These are phyloP conservation scores for Vitis hybrid DNA, from an alignment of 177 flowering plant genomes.

Conservation along the genomic window DNA sequence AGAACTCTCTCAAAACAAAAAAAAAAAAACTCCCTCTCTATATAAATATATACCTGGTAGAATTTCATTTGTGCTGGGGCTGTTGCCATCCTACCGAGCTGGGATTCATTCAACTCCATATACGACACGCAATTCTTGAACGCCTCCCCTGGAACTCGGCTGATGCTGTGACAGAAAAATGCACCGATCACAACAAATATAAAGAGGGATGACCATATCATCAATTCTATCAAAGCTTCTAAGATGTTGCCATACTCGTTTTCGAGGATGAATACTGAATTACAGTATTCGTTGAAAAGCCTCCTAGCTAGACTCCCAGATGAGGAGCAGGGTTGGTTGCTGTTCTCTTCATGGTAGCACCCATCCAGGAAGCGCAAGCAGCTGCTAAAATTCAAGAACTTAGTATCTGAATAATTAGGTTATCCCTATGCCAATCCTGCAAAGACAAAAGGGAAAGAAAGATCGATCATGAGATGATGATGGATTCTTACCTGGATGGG, in stretches of 20 bases:
- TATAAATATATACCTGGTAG: constrained; percentile 50
- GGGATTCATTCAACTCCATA: constrained; percentile 40
- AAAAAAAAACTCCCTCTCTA: not conserved
- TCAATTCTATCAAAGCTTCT: too few relatives aligned
- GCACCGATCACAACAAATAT: not conserved
- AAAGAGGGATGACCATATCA: not conserved
- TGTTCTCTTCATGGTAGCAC: constrained; percentile 32
- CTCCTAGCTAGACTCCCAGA: constrained; percentile 29
- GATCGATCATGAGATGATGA: not conserved
- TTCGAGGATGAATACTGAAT: constrained; percentile 19
- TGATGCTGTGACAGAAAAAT: constrained; percentile 7
- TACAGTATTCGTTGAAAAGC: constrained; percentile 46
- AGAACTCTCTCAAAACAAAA: not conserved
- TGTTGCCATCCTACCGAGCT: constrained; percentile 42
- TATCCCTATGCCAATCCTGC: not conserved
- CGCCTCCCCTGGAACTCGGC: constrained; percentile 68
- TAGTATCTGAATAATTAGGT: not conserved
- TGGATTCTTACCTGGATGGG: constrained; percentile 34
- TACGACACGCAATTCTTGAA: constrained; percentile 50
- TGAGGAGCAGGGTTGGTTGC: constrained; percentile 35
- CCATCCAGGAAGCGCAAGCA: constrained; percentile 44
- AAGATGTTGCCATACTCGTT: constrained; percentile 28
- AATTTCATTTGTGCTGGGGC: constrained; percentile 50
- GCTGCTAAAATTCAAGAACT: constrained; percentile 23
- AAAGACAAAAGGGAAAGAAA: not conserved